Percentiles rank a stretch among this genome's conserved stretches.
Conservation (phyloP, 352 stramenopile species). For the Phytophthora kernoviae region DNA sequence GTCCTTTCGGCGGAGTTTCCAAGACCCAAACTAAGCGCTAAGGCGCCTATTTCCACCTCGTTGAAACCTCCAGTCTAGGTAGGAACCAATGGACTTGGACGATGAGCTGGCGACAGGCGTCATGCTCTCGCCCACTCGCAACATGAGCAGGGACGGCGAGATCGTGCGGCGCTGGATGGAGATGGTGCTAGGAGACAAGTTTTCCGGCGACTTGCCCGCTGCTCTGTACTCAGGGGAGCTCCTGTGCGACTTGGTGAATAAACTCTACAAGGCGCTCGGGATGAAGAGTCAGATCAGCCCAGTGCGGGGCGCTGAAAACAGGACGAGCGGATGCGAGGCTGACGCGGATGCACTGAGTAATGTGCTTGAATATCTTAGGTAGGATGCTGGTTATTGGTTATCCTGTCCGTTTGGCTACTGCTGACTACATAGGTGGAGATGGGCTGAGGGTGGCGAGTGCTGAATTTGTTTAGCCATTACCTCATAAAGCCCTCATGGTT, state of each 20-base stretch:
- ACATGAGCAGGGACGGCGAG: conserved; percentile 56
- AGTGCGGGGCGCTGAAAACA: conserved; percentile 8
- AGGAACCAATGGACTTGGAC: conserved; percentile 26
- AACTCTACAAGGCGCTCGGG: conserved; percentile 75
- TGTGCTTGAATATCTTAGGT: conserved; percentile 74
- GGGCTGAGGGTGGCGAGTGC: conserved; percentile 4
- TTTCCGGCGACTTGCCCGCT: conserved; percentile 46
- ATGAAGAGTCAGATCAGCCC: conserved; percentile 66
- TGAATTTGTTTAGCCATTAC: conserved; percentile 10
- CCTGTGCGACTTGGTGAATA: conserved; percentile 75
- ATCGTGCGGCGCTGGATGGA: conserved; percentile 88
- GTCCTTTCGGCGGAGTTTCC: conserved; percentile 10
- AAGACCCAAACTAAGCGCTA: neutral
- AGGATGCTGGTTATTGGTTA: conserved; percentile 2
- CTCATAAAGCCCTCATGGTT: conserved; percentile 10
- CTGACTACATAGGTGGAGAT: neutral
- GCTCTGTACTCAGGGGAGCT: conserved; percentile 66
- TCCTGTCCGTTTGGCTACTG: neutral
- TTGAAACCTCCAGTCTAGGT: neutral
- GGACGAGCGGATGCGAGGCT: conserved; percentile 11
- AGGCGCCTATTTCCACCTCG: neutral
- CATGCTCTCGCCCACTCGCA: conserved; percentile 42
- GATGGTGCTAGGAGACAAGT: conserved; percentile 87
- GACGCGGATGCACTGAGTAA: conserved; percentile 42
- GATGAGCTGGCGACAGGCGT: conserved; percentile 36